These are phyloP conservation scores for Xenoacremonium recifei DNA, from an alignment of 2,329 filamentous ascomycete genomes.

Conservation along the genomic window DNA sequence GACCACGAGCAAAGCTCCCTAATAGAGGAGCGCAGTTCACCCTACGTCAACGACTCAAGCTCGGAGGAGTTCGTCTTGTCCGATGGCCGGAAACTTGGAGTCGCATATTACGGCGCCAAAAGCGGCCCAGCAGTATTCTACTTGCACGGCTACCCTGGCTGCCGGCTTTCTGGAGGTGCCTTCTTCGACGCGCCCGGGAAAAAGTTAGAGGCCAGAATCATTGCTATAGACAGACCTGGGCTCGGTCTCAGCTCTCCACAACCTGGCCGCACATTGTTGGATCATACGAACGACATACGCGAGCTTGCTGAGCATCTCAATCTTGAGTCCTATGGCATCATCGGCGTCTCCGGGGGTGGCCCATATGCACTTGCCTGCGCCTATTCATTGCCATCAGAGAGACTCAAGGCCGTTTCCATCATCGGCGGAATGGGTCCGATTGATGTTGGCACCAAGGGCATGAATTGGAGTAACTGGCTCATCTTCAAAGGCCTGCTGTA, in stretches of 20 bases:
- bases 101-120: slow-evolving; percentile 2
- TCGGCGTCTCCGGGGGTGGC: slow-evolving; percentile 20
- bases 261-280: slow-evolving; percentile 2
- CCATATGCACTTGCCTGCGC: slow-evolving; percentile 21
- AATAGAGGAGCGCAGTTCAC: background rate
- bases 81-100: slow-evolving; percentile 2
- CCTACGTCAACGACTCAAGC: background rate
- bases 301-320: slow-evolving; percentile 9
- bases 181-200: slow-evolving; percentile 2
- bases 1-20: background rate
- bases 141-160: slow-evolving; percentile 4
- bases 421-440: slow-evolving; percentile 19
- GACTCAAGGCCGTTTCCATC: slow-evolving; percentile 13
- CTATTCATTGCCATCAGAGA: slow-evolving; percentile 7
- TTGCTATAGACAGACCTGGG: slow-evolving; percentile 4
- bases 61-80: slow-evolving; percentile 1
- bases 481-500: slow-evolving; percentile 2
- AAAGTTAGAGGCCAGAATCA: slow-evolving; percentile 2
- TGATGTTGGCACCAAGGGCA: slow-evolving; percentile 16
- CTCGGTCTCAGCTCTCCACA: slow-evolving; percentile 3
- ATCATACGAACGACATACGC: slow-evolving; percentile 4
- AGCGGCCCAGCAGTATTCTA: slow-evolving; percentile 4
- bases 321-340: slow-evolving; percentile 7
- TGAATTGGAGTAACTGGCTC: slow-evolving; percentile 7
- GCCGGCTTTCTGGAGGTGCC: slow-evolving; percentile 1